Base-by-base conservation (phyloP, 305 asterid species). In the Plantago lanceolata region DNA sequence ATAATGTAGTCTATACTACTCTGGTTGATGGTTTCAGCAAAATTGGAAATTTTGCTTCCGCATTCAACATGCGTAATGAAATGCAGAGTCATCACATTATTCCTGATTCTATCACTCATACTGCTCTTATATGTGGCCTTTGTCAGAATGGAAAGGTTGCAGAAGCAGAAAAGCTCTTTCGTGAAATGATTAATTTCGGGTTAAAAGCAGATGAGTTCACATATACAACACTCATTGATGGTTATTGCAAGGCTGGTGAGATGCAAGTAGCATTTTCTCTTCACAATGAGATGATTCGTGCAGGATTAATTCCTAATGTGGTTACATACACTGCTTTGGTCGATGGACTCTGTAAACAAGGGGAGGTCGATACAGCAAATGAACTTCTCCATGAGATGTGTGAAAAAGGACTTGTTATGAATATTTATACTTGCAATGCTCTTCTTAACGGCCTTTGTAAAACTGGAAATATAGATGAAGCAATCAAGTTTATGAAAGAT, bases 331-430 rank as follows among this genome's bases (percentile, higher is more conserved):
- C 97, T 71, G 81, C 94, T 14, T 72, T 89, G 77, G 97, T 83
- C 72, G 97, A 93, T 64, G 97, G 97, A 73, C 95, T 89, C n/a
- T 89, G 97, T 68, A 93, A 89, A 85, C 78, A 78, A 31, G 96
- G 97, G 57, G 95, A 89, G 66, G 68, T 89, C 51, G 92, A 79
- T 68, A 78, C 84, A 51, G 97, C 97, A 52, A 87, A 78, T 37
- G 96, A 89, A 70, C 97, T 89, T 68, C 88, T 93, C 70, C 87
- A 66, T 14, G 90, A 81, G 65, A 85, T 93, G 84, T 71, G 84
- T 61, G 82, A 71, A 40, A 89, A 79, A 75, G 97, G 99, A 14
- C 87, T 85, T 53, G 78, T 82, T 71, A 81, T 82, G 63, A 93
- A 93, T 68, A 79, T 85, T 26, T 82, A 78, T 75, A 87, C 92